These are phyloP conservation scores for Mallotus repandus DNA, from an alignment of 441 rosid species.

Conservation along the genomic window DNA sequence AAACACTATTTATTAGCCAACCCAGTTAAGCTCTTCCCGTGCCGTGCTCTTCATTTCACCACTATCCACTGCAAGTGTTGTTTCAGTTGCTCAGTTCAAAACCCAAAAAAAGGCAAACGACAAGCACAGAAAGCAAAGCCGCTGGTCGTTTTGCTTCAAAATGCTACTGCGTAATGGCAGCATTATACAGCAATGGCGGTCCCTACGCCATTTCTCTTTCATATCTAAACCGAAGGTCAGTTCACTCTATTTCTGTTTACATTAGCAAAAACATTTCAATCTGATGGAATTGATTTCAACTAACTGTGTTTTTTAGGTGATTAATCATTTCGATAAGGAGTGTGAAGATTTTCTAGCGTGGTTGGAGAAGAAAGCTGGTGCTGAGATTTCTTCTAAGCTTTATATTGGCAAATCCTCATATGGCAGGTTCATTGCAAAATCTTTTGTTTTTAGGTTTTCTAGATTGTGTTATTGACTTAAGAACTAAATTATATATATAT, in stretches of 20 bases:
- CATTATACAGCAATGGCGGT: constrained; percentile 19
- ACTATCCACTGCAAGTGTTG: too few relatives aligned
- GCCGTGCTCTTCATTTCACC: too few relatives aligned
- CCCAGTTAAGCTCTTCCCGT: too few relatives aligned
- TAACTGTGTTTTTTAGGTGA: constrained; percentile 15
- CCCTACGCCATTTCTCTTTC: constrained; percentile 25
- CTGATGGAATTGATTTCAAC: too few relatives aligned
- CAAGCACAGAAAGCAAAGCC: not conserved
- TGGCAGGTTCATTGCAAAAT: constrained; percentile 50
- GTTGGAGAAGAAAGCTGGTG: constrained; percentile 66
- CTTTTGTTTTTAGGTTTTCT: not conserved
- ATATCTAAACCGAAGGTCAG: constrained; percentile 29
- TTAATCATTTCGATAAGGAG: constrained; percentile 37
- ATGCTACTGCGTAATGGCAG: constrained; percentile 26
- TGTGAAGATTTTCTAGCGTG: constrained; percentile 67
- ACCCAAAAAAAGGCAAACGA: not conserved
- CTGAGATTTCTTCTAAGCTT: constrained; percentile 49
- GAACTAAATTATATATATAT: too few relatives aligned
- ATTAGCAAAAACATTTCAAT: too few relatives aligned
- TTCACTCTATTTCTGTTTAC: not conserved
- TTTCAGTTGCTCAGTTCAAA: too few relatives aligned
- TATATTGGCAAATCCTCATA: constrained; percentile 60
- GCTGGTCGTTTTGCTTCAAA: not conserved
- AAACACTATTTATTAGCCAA: too few relatives aligned
- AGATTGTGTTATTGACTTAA: too few relatives aligned